Evolutionary conservation across 2,329 filamentous ascomycete species (phyloP).

Genomic region (Hymenoscyphus fraxineus): DNA sequence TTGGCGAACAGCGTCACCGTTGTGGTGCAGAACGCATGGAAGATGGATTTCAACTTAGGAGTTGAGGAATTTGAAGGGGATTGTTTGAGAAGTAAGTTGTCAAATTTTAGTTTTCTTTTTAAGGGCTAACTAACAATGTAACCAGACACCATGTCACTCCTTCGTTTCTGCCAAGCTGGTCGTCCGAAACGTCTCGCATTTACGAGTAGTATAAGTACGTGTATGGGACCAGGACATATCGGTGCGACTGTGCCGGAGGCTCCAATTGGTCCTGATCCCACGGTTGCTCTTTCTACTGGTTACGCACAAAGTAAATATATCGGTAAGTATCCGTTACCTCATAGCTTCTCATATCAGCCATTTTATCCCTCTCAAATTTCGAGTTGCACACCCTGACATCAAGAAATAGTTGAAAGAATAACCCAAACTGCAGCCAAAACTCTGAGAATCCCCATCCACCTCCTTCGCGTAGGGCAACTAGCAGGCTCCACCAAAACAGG

Average conservation of each 20-base stretch:
- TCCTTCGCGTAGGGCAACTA: conserved; percentile 31
- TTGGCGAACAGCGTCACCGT: conserved; percentile 27
- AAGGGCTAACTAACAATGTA: neutral
- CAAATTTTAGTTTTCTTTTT: no score
- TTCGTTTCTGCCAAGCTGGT: conserved; percentile 29
- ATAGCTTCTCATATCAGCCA: no score
- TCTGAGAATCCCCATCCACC: conserved; percentile 21
- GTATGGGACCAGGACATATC: conserved; percentile 24
- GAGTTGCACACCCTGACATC: neutral
- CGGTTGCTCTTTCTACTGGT: conserved; percentile 25
- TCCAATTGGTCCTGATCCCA: conserved; percentile 23
- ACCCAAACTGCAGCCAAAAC: conserved; percentile 22
- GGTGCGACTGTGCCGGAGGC: conserved; percentile 21
- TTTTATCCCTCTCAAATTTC: no score
- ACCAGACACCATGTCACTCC: conserved; percentile 32
- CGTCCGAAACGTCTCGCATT: conserved; percentile 28
- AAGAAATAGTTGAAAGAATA: conserved; percentile 24
- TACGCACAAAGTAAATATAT: conserved; percentile 33
- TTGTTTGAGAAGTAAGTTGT: conserved; percentile 29
- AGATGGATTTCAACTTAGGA: conserved; percentile 33
- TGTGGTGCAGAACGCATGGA: conserved; percentile 33
- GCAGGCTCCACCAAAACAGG: conserved; percentile 26
- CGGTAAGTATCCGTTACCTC: conserved; percentile 11
- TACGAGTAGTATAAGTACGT: conserved; percentile 30
- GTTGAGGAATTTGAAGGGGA: conserved; percentile 33